phyloP scores from a whole-genome alignment of 306 rosid species.

The Pyrus betulifolia region DNA sequence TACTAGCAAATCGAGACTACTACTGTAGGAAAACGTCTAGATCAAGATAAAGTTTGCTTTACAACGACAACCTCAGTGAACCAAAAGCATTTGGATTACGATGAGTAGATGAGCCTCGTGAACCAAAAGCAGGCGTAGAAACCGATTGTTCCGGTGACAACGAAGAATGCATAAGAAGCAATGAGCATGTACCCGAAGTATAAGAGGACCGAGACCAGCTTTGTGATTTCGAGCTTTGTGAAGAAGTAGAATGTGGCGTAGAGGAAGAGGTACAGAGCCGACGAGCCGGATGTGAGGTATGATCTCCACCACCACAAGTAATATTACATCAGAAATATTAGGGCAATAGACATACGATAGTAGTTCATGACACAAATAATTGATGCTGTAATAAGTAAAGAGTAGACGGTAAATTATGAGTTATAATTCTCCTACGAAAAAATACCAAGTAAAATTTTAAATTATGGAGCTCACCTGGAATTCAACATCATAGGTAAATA shows the following conservation, averaged over 20 bases:
- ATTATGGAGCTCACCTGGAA: slow-evolving; percentile 55
- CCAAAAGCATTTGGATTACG: neutral
- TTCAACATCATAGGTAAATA: slow-evolving; percentile 91
- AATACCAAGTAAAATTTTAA: neutral
- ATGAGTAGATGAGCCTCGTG: slow-evolving; percentile 96
- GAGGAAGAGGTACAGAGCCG: slow-evolving; percentile 88
- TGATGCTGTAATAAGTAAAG: neutral
- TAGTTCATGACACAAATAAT: neutral
- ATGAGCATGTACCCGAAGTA: slow-evolving; percentile 96
- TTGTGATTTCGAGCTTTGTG: slow-evolving; percentile 96
- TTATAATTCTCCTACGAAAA: neutral
- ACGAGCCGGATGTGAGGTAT: slow-evolving; percentile 88
- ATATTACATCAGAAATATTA: slow-evolving; percentile 11
- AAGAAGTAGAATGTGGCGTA: slow-evolving; percentile 97
- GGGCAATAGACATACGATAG: neutral
- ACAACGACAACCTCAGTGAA: no score
- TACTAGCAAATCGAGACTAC: no score
- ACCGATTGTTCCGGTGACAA: slow-evolving; percentile 90
- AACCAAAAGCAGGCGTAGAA: slow-evolving; percentile 96
- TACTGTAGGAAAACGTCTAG: no score
- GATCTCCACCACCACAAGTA: slow-evolving; percentile 99
- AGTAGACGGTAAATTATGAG: neutral
- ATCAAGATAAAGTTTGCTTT: no score
- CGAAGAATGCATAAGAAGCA: slow-evolving; percentile 88
- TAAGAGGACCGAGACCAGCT: slow-evolving; percentile 71